These are phyloP conservation scores for Magnolia changhungtana DNA, from an alignment of 164 flowering plant genomes.

Conservation along the genomic window DNA sequence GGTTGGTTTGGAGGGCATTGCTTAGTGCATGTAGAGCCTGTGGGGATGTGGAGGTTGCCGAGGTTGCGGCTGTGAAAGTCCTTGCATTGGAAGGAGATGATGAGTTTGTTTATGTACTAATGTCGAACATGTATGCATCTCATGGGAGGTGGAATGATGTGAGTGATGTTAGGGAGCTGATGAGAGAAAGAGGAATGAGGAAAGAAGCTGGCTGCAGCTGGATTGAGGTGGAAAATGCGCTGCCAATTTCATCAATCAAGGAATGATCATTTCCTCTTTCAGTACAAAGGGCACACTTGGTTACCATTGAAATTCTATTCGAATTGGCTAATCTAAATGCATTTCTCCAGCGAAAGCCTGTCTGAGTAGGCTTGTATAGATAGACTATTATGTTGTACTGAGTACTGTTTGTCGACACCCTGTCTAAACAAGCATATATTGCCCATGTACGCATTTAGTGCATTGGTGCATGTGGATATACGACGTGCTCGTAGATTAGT, in stretches of 20 bases:
- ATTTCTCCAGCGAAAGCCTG: too few species aligned
- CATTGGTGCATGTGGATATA: too few species aligned
- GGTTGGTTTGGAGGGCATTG: slow-evolving; percentile 55
- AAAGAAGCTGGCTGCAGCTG: slow-evolving; percentile 67
- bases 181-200: slow-evolving; percentile 45
- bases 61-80: slow-evolving; percentile 51
- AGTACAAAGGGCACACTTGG: too few species aligned
- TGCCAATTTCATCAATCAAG: not conserved
- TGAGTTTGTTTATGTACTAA: slow-evolving; percentile 49
- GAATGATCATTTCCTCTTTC: not conserved
- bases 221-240: slow-evolving; percentile 36
- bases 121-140: slow-evolving; percentile 56
- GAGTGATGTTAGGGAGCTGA: slow-evolving; percentile 34
- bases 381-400: too few species aligned
- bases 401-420: too few species aligned
- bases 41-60: slow-evolving; percentile 41
- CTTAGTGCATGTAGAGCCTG: slow-evolving; percentile 51
- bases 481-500: too few species aligned
- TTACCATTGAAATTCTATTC: too few species aligned
- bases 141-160: slow-evolving; percentile 49
- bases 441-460: too few species aligned
- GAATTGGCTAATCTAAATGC: too few species aligned
- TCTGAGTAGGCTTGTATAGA: too few species aligned
- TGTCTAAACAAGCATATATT: too few species aligned
- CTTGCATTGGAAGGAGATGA: slow-evolving; percentile 41